These are phyloP conservation scores for Debaryomyces nepalensis DNA, from an alignment of 1,139 yeast species.

Conservation along the genomic window DNA sequence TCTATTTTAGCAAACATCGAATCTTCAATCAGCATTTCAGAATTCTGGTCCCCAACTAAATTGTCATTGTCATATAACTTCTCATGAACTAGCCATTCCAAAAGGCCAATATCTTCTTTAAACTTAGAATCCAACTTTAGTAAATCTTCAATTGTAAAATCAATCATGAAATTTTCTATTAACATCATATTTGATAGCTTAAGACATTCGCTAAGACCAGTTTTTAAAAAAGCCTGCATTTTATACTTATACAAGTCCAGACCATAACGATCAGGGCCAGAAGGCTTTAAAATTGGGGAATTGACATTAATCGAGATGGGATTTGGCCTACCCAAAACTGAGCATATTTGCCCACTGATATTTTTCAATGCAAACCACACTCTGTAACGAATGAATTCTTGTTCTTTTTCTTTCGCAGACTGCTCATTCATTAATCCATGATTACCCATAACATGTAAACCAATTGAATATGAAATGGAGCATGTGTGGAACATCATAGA, in stretches of 20 bases:
- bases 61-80: slow-evolving; percentile 20
- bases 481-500: slow-evolving; percentile 54
- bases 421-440: slow-evolving; percentile 19
- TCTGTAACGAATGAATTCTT: slow-evolving; percentile 42
- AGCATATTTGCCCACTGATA: slow-evolving; percentile 53
- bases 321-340: slow-evolving; percentile 59
- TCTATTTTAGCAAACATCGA: slow-evolving; percentile 20
- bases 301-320: slow-evolving; percentile 58
- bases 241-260: slow-evolving; percentile 29
- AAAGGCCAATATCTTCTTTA: slow-evolving; percentile 43
- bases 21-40: slow-evolving; percentile 14
- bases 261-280: slow-evolving; percentile 23
- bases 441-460: slow-evolving; percentile 52
- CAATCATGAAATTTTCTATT: slow-evolving; percentile 56
- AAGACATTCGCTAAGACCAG: slow-evolving; percentile 55
- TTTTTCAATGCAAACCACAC: slow-evolving; percentile 57
- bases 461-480: slow-evolving; percentile 54
- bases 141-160: slow-evolving; percentile 46
- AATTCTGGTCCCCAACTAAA: slow-evolving; percentile 7
- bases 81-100: slow-evolving; percentile 31
- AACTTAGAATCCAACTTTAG: slow-evolving; percentile 44
- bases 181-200: slow-evolving; percentile 54
- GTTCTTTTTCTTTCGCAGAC: slow-evolving; percentile 26
- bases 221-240: slow-evolving; percentile 40
- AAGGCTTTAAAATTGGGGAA: slow-evolving; percentile 35